phyloP scores from a whole-genome alignment of 371 early-diverging fungal genomes.

The Capniomyces stellatus region DNA sequence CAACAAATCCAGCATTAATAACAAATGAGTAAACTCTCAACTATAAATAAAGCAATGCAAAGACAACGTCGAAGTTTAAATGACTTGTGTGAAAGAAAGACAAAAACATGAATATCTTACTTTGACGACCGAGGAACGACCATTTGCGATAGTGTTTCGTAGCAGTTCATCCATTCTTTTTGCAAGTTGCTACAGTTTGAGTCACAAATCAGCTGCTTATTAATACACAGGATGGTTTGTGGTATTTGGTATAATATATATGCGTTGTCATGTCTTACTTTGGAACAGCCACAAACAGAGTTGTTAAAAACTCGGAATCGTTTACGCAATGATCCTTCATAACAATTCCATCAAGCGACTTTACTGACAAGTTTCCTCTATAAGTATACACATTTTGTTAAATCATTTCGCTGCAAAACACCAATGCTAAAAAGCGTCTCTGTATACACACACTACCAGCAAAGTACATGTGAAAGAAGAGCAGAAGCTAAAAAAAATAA shows the following conservation, averaged over 20 bases:
- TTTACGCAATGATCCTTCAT: constrained; percentile 76
- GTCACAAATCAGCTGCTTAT: neutral
- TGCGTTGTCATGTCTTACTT: constrained; percentile 18
- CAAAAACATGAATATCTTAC: neutral
- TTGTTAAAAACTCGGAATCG: constrained; percentile 83
- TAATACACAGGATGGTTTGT: too few species aligned
- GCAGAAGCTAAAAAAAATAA: too few species aligned
- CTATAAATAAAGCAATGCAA: too few species aligned
- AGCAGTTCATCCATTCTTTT: constrained; percentile 64
- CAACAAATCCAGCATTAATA: too few species aligned
- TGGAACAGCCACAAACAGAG: constrained; percentile 89
- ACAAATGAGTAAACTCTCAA: too few species aligned
- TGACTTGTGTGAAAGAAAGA: too few species aligned
- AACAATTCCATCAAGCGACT: constrained; percentile 66
- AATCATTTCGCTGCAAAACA: too few species aligned
- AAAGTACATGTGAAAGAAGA: too few species aligned
- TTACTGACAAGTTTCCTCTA: constrained; percentile 73
- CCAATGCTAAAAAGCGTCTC: too few species aligned
- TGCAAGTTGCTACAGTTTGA: constrained; percentile 18
- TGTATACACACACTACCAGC: too few species aligned
- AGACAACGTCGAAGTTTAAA: too few species aligned
- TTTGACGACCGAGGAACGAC: constrained; percentile 85
- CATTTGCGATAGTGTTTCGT: constrained; percentile 80
- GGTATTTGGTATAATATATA: neutral
- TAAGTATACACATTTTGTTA: too few species aligned